phyloP scores from a whole-genome alignment of 306 rosid genomes.

The Senna tora region DNA sequence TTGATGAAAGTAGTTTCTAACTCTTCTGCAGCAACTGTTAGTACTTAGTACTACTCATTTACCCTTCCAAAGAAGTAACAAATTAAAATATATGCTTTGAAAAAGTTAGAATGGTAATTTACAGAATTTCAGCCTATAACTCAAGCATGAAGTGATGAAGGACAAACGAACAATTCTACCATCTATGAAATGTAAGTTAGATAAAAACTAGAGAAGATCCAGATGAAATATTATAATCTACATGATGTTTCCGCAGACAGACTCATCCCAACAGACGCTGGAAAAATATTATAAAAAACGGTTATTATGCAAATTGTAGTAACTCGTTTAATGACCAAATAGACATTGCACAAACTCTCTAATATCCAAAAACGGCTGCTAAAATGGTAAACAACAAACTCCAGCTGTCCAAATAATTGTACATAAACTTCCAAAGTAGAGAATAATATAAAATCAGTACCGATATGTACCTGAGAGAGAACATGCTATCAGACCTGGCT shows the following conservation, averaged over 20 bases:
- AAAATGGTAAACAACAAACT: slow-evolving; percentile 21
- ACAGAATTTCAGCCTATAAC: slow-evolving; percentile 9
- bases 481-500: slow-evolving; percentile 82
- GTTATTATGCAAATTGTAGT: slow-evolving; percentile 1
- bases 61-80: background rate
- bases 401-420: slow-evolving; percentile 9
- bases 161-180: background rate
- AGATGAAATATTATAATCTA: slow-evolving; percentile 30
- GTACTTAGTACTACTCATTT: background rate
- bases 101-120: background rate
- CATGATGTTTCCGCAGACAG: slow-evolving; percentile 6
- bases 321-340: slow-evolving; percentile 6
- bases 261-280: slow-evolving; percentile 3
- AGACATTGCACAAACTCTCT: slow-evolving; percentile 20
- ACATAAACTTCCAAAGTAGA: slow-evolving; percentile 1
- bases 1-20: slow-evolving; percentile 11
- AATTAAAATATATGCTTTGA: background rate
- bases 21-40: slow-evolving; percentile 11
- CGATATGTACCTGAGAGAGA: slow-evolving; percentile 65
- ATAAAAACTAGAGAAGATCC: slow-evolving; percentile 1
- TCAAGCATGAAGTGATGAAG: background rate
- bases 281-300: slow-evolving; percentile 1
- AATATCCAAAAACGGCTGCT: slow-evolving; percentile 1
- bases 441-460: slow-evolving; percentile 6
- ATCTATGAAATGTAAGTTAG: background rate